Percentiles rank a stretch among this genome's conserved stretches.
phyloP scores from a whole-genome alignment of 176 grass and related monocot genomes.

The Zoysia japonica region DNA sequence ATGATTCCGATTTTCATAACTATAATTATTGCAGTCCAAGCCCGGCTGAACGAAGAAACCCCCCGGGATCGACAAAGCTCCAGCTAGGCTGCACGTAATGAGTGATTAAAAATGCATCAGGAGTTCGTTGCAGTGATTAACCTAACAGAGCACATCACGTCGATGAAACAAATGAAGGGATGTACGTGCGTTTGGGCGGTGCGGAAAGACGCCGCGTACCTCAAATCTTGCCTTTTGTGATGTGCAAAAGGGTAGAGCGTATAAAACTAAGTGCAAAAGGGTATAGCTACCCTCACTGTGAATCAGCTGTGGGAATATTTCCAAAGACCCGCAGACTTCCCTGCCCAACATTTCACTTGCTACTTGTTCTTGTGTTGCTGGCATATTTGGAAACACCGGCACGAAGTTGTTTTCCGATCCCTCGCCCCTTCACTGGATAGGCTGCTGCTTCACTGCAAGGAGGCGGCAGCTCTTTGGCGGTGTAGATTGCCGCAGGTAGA shows the following conservation, averaged over 20 bases:
- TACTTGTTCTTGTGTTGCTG: no score
- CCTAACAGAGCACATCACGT: constrained; percentile 23
- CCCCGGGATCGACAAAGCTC: constrained; percentile 9
- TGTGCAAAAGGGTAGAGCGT: constrained; percentile 36
- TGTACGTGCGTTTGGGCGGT: not conserved
- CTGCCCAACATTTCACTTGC: no score
- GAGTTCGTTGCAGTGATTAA: not conserved
- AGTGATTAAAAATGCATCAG: constrained; percentile 8
- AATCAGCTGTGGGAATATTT: no score
- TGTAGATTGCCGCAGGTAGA: no score
- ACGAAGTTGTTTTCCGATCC: no score
- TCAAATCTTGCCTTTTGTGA: constrained; percentile 31
- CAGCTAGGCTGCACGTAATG: constrained; percentile 40
- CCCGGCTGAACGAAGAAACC: constrained; percentile 2
- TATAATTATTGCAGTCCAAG: constrained; percentile 33
- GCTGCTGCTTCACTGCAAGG: no score
- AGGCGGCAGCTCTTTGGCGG: no score
- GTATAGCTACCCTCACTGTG: no score
- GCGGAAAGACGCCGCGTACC: constrained; percentile 23
- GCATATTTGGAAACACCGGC: no score
- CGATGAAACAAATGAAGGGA: not conserved
- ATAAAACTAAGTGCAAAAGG: no score
- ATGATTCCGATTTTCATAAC: not conserved
- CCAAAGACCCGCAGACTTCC: no score
- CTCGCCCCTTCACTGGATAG: no score